Conservation (phyloP, 2,329 filamentous ascomycete genomes). For the Tolypocladium pustulatum region DNA sequence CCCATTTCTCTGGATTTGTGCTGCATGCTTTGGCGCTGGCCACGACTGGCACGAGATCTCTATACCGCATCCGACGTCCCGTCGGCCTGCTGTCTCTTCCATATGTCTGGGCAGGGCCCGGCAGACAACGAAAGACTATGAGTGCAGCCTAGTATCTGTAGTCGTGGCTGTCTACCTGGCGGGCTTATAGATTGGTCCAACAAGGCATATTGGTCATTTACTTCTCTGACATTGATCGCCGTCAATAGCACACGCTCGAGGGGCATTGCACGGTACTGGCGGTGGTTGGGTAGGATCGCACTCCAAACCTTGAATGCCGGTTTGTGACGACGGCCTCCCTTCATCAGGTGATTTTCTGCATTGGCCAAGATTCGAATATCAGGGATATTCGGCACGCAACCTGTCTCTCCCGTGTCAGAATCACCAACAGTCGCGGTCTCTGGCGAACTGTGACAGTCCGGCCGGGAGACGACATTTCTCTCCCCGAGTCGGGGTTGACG, state of each 20-base stretch:
- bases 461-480: neutral
- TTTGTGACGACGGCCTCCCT: neutral
- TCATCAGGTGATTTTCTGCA: slow-evolving; percentile 2
- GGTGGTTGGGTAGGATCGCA: slow-evolving; percentile 3
- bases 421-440: neutral
- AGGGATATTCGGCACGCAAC: neutral
- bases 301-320: neutral
- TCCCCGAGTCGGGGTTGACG: neutral
- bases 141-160: neutral
- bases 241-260: neutral
- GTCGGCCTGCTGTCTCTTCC: neutral
- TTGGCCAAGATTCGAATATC: neutral
- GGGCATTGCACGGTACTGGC: neutral
- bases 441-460: neutral
- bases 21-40: neutral
- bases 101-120: neutral
- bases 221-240: neutral
- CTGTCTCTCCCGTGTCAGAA: neutral
- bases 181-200: neutral
- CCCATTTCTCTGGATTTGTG: neutral
- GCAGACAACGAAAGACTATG: neutral
- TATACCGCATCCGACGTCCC: neutral
- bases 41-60: neutral
- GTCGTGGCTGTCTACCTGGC: neutral
- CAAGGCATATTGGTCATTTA: neutral